phyloP scores from a whole-genome alignment of 371 early-diverging fungal species.

The Dichotomocladium elegans region DNA sequence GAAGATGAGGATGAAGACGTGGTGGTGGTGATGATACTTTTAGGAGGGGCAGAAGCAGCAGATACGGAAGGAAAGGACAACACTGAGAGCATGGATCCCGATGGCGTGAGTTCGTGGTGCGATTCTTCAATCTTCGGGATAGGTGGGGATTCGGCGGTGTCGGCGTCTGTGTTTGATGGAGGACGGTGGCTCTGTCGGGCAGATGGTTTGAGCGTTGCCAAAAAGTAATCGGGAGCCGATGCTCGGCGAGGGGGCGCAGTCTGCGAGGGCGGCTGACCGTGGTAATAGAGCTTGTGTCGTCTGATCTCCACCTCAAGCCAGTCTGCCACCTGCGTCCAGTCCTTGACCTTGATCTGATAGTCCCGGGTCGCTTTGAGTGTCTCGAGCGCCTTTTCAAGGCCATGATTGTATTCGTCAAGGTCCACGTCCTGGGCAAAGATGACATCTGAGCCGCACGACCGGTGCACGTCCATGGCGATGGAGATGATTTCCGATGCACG shows the following conservation, averaged over 20 bases:
- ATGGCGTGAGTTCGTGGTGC: constrained; percentile 8
- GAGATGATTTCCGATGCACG: constrained; percentile 38
- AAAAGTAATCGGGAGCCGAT: constrained; percentile 10
- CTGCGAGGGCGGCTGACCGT: neutral
- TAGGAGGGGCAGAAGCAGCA: neutral
- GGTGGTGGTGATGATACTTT: too few species aligned
- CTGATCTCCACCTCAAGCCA: constrained; percentile 39
- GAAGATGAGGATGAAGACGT: neutral
- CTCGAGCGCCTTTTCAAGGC: constrained; percentile 22
- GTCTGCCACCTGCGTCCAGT: constrained; percentile 39
- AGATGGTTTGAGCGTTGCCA: constrained; percentile 16
- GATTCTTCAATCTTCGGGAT: constrained; percentile 1
- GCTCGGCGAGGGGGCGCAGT: neutral
- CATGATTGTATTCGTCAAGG: constrained; percentile 23
- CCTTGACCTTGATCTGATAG: constrained; percentile 18
- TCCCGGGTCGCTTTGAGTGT: constrained; percentile 29
- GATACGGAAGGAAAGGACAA: constrained; percentile 7
- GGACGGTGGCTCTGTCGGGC: constrained; percentile 1
- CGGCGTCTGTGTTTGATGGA: constrained; percentile 1
- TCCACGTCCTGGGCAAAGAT: constrained; percentile 22
- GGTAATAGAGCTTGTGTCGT: constrained; percentile 25
- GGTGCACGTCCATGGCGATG: constrained; percentile 32
- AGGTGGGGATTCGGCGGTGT: neutral
- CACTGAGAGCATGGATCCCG: constrained; percentile 18
- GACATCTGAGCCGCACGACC: constrained; percentile 21